Conservation (phyloP, 1,284 basidiomycete species). For the Porogramme epimiltina region DNA sequence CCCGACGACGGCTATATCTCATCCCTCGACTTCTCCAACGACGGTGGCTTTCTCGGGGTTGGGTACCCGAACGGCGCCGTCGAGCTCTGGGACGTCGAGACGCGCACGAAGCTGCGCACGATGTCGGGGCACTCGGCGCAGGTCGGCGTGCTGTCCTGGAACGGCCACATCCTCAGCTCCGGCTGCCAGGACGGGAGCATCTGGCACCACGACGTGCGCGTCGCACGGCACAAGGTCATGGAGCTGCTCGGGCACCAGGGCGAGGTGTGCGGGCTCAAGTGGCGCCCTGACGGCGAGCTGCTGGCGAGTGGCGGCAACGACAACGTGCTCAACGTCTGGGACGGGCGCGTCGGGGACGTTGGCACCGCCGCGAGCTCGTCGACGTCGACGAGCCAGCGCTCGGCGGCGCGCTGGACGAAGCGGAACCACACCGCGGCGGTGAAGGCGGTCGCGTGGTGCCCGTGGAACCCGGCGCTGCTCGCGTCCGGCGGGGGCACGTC, state of each 20-base stretch:
- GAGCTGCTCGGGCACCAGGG: slow-evolving; percentile 88
- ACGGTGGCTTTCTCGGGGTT: slow-evolving; percentile 87
- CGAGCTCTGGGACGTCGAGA: slow-evolving; percentile 95
- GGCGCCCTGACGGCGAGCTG: slow-evolving; percentile 85
- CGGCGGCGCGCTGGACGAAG: slow-evolving; percentile 87
- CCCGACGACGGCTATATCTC: slow-evolving; percentile 77
- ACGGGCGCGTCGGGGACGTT: slow-evolving; percentile 75
- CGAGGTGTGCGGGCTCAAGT: slow-evolving; percentile 86
- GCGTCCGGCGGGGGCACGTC: slow-evolving; percentile 95
- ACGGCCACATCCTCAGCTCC: slow-evolving; percentile 82
- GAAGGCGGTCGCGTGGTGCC: slow-evolving; percentile 97
- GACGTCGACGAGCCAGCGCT: slow-evolving; percentile 51
- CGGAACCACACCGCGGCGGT: slow-evolving; percentile 94
- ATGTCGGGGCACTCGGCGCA: slow-evolving; percentile 87
- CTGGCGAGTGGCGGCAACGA: slow-evolving; percentile 95
- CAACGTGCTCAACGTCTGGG: slow-evolving; percentile 97
- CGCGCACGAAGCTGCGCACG: slow-evolving; percentile 80
- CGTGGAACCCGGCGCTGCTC: slow-evolving; percentile 92
- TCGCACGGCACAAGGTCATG: slow-evolving; percentile 86
- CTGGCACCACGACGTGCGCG: slow-evolving; percentile 91
- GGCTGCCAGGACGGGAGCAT: slow-evolving; percentile 92
- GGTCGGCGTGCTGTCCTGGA: slow-evolving; percentile 84
- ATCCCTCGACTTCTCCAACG: slow-evolving; percentile 84
- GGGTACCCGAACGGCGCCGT: slow-evolving; percentile 87
- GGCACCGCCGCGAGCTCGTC: slow-evolving; percentile 37